Conservation (phyloP, 2,329 filamentous ascomycete species). For the Daldinia eschscholtzii region DNA sequence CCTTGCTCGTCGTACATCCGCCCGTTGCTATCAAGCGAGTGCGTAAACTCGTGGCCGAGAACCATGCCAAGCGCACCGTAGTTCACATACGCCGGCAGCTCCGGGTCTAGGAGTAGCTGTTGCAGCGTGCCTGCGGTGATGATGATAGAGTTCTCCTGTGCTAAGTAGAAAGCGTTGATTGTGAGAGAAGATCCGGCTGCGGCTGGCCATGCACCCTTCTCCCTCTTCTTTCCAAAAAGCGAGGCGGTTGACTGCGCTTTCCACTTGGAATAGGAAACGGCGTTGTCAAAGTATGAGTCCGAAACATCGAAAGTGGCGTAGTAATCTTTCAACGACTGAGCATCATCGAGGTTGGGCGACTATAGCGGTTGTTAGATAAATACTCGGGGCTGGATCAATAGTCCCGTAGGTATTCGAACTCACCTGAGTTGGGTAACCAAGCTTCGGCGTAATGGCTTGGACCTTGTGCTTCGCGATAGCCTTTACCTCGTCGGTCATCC, state of each 20-base stretch:
- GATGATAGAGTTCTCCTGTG: slow-evolving; percentile 23
- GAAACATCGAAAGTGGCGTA: slow-evolving; percentile 21
- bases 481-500: slow-evolving; percentile 36
- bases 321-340: slow-evolving; percentile 14
- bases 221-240: slow-evolving; percentile 7
- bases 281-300: slow-evolving; percentile 27
- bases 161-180: slow-evolving; percentile 30
- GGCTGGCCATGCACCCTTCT: slow-evolving; percentile 2
- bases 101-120: slow-evolving; percentile 18
- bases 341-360: slow-evolving; percentile 27
- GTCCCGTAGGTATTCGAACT: background rate
- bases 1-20: slow-evolving; percentile 17
- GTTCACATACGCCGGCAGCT: slow-evolving; percentile 29
- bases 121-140: slow-evolving; percentile 26
- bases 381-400: background rate
- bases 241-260: background rate
- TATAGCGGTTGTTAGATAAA: background rate
- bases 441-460: slow-evolving; percentile 26
- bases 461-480: slow-evolving; percentile 34
- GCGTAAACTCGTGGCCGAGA: slow-evolving; percentile 33
- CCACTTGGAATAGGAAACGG: slow-evolving; percentile 20
- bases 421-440: slow-evolving; percentile 29
- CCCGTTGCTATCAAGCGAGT: slow-evolving; percentile 26
- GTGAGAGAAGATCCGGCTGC: slow-evolving; percentile 10
- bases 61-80: slow-evolving; percentile 26